Evolutionary conservation across 2,329 filamentous ascomycete genomes (phyloP).

Genomic region (Diaporthe caulivora): DNA sequence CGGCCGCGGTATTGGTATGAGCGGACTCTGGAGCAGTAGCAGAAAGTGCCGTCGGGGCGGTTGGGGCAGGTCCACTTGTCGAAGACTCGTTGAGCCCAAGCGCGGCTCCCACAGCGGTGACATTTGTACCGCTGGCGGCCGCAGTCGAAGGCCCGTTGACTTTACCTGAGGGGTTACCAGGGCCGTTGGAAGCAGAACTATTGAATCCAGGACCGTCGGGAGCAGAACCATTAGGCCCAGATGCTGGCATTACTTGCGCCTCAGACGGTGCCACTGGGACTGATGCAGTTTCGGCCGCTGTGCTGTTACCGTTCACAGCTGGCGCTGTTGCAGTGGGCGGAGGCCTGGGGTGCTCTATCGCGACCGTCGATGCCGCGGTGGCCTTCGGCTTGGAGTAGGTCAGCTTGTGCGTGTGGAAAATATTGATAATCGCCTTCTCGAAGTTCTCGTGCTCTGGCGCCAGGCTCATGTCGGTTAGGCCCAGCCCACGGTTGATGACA

Average conservation of each 20-base stretch:
- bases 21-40: not conserved
- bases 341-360: slow-evolving; percentile 24
- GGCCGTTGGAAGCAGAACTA: not conserved
- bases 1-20: not conserved
- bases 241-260: not conserved
- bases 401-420: slow-evolving; percentile 50
- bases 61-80: not conserved
- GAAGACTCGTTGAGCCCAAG: not conserved
- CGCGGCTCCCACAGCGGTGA: not conserved
- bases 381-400: slow-evolving; percentile 36
- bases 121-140: not conserved
- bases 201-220: not conserved
- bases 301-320: not conserved
- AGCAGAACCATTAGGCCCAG: not conserved
- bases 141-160: slow-evolving; percentile 1
- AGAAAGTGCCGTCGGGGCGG: not conserved
- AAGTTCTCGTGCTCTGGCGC: slow-evolving; percentile 59
- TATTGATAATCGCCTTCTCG: slow-evolving; percentile 60
- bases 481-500: slow-evolving; percentile 64
- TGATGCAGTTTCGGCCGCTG: slow-evolving; percentile 1
- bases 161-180: not conserved
- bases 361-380: slow-evolving; percentile 31
- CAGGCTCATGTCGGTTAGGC: slow-evolving; percentile 56
- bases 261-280: not conserved
- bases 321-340: not conserved